Evolutionary conservation across 148 eudicot genomes (phyloP), one percentile per base, ranked within the genome.

Genomic region (Rhododendron griersonianum): DNA sequence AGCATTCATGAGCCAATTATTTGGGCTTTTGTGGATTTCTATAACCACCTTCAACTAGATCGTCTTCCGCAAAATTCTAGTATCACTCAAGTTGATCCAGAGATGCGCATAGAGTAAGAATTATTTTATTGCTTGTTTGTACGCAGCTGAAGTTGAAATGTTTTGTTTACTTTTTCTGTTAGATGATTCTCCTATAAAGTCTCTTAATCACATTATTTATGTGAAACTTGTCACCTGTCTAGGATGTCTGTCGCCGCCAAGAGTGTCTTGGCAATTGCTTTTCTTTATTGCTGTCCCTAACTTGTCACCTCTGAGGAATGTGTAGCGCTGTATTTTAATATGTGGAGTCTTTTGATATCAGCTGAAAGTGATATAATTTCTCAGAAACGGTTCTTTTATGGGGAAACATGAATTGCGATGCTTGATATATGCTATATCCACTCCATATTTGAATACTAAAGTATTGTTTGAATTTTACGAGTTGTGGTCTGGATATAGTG

Each of bases 1-100:
- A 94, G 91, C 89, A 93, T 97, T 87, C 98, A 97, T 85, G 99
- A 97, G 87, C 99, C 99, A 85, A 93, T 97, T 89, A 93, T 97
- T 79, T 97, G 99, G 99, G 96, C 98, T 83, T 84, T 91, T 57
- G 92, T 97, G 90, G 98, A 95, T 88, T 93, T 95, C 59, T 95
- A 88, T 85, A 92, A 87, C 51, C 92, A 92, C 86, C 94, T 97
- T 83, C 98, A 93, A 89, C 92, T 97, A 53, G 94, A 93, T 91
- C 98, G 96, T 77, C 84, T 97, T 84, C 93, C 96, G 45, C 91
- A 93, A 67, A 91, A 86, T 90, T 91, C 98, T 30, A 91, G 89
- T 85, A 89, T 89, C 83, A 90, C 95, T 19, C 98, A 95, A 93
- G 98, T 95, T 89, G 99, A 97, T 93, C 99, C 99, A 86, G 99